Percentiles rank a stretch among this genome's conserved stretches.
phyloP scores from a whole-genome alignment of 2,329 filamentous ascomycete genomes.

The Paecilomyces variotii region DNA sequence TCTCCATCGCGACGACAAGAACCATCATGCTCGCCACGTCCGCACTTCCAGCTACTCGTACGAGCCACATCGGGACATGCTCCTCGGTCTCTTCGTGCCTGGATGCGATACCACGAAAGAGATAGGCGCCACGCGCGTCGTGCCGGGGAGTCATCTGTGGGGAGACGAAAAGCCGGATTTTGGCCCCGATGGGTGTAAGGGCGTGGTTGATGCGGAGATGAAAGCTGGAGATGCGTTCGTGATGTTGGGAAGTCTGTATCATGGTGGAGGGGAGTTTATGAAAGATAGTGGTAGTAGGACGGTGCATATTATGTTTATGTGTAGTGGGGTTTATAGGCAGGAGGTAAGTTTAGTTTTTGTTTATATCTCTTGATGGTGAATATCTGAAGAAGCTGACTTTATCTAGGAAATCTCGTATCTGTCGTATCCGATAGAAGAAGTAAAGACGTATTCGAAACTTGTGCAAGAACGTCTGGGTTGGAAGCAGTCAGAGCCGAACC shows the following conservation, averaged over 20 bases:
- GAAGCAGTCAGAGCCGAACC: constrained; percentile 34
- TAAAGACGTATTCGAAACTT: constrained; percentile 29
- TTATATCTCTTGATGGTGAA: background rate
- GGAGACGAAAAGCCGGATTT: constrained; percentile 31
- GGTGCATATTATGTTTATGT: constrained; percentile 35
- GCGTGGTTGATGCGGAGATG: constrained; percentile 24
- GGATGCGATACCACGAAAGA: constrained; percentile 26
- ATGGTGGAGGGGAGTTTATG: constrained; percentile 26
- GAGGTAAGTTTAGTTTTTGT: constrained; percentile 13
- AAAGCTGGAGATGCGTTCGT: constrained; percentile 30
- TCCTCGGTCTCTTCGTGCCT: constrained; percentile 30
- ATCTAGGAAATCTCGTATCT: constrained; percentile 25
- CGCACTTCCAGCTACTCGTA: constrained; percentile 10
- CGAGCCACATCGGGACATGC: constrained; percentile 23
- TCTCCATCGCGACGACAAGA: constrained; percentile 34
- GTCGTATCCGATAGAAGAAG: constrained; percentile 30
- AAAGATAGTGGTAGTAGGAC: constrained; percentile 21
- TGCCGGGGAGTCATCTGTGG: constrained; percentile 34
- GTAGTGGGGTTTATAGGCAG: constrained; percentile 29
- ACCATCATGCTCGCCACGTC: constrained; percentile 21
- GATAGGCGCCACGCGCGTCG: constrained; percentile 30
- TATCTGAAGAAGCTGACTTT: background rate
- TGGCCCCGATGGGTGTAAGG: constrained; percentile 17
- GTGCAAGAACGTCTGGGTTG: constrained; percentile 32
- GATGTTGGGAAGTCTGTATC: constrained; percentile 33